A percentile compares a stretch with the other conserved stretches of the same genome.
Conservation (phyloP, 345 rosid species). For the Ceriops decandra region DNA sequence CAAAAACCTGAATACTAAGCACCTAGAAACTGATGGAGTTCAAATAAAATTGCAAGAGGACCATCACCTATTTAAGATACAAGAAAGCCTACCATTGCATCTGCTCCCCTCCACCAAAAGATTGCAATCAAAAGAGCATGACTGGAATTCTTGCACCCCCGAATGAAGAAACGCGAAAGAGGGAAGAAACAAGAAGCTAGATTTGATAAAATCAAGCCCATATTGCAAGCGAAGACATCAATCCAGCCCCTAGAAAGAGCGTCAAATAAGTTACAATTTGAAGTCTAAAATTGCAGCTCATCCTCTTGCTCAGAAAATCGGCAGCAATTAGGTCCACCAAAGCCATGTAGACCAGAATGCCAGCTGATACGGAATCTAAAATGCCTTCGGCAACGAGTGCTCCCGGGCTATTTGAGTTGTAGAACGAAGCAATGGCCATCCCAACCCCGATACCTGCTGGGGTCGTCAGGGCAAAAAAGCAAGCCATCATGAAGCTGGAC, state of each 20-base stretch:
- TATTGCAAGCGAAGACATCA: conserved; percentile 82
- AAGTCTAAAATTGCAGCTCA: conserved; percentile 82
- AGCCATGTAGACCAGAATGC: conserved; percentile 92
- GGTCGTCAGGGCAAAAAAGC: conserved; percentile 71
- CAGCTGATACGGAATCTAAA: conserved; percentile 77
- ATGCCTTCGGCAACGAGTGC: conserved; percentile 75
- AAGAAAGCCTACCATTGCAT: too few relatives aligned
- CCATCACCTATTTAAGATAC: too few relatives aligned
- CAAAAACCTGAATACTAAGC: too few relatives aligned
- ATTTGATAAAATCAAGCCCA: conserved; percentile 40
- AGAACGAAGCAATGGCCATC: conserved; percentile 53
- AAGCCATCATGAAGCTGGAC: conserved; percentile 61
- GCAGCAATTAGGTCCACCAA: conserved; percentile 90
- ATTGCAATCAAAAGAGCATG: too few relatives aligned
- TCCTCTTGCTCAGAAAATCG: conserved; percentile 80
- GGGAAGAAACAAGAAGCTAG: background rate
- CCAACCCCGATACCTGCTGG: conserved; percentile 71
- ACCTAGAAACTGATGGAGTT: too few relatives aligned
- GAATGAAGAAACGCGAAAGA: background rate
- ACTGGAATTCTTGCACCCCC: background rate
- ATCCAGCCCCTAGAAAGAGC: conserved; percentile 88
- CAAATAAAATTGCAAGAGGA: too few relatives aligned
- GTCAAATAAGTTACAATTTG: conserved; percentile 62
- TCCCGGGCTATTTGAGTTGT: conserved; percentile 52
- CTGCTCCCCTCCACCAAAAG: too few relatives aligned